These are phyloP conservation scores for Tetracladium setigerum DNA, from an alignment of 495 filamentous ascomycete genomes.

Conservation along the genomic window DNA sequence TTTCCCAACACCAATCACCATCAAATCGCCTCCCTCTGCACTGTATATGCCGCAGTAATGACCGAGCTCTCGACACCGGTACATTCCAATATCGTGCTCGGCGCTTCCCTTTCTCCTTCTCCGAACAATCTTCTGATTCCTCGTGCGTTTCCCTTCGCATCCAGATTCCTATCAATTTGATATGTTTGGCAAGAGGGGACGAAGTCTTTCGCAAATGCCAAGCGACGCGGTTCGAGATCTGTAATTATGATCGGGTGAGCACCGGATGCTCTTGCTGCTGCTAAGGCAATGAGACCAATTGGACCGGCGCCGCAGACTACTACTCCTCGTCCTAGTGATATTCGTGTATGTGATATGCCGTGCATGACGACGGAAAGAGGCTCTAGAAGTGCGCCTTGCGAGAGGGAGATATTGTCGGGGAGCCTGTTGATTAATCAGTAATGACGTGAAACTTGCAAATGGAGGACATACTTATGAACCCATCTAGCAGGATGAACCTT, in stretches of 20 bases:
- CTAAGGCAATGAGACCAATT: conserved; percentile 44
- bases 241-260: conserved; percentile 59
- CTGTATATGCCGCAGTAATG: conserved; percentile 46
- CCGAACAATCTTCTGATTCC: conserved; percentile 46
- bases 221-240: conserved; percentile 46
- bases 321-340: conserved; percentile 39
- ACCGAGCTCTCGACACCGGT: conserved; percentile 56
- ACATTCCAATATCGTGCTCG: conserved; percentile 53
- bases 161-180: conserved; percentile 35
- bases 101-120: conserved; percentile 26
- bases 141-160: conserved; percentile 41
- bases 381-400: conserved; percentile 47
- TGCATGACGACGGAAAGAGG: conserved; percentile 46
- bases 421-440: conserved; percentile 31
- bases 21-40: conserved; percentile 50
- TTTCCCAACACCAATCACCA: conserved; percentile 58
- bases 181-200: conserved; percentile 48
- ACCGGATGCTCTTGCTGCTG: conserved; percentile 49
- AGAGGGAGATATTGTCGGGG: conserved; percentile 34
- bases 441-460: conserved; percentile 20
- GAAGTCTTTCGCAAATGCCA: conserved; percentile 52
- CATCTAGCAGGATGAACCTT: conserved; percentile 47
- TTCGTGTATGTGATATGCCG: conserved; percentile 34
- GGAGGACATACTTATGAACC: conserved; percentile 32
- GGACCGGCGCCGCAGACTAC: conserved; percentile 48